phyloP scores from a whole-genome alignment of 768 basidiomycete species.

The Pleurotus pulmonarius region DNA sequence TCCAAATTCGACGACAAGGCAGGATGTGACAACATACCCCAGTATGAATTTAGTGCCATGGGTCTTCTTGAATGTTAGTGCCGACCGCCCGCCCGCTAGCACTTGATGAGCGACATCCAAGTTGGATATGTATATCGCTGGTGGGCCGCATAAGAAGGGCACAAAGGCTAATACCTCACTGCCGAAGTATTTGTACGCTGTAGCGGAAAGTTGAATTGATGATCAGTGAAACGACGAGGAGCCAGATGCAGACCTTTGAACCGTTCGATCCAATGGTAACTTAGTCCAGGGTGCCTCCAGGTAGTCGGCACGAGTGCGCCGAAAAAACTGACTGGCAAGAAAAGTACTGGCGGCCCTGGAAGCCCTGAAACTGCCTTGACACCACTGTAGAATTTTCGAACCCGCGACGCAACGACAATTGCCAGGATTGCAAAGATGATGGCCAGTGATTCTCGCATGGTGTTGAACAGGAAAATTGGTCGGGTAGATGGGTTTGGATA shows the following conservation, averaged over 20 bases:
- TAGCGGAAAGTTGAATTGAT: neutral
- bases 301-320: constrained; percentile 32
- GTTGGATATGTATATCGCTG: constrained; percentile 39
- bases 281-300: constrained; percentile 40
- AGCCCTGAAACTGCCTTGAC: constrained; percentile 5
- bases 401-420: no score
- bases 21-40: constrained; percentile 21
- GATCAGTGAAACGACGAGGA: neutral
- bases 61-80: constrained; percentile 36
- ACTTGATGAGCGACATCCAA: constrained; percentile 45
- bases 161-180: constrained; percentile 38
- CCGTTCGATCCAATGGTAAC: constrained; percentile 33
- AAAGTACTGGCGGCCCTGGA: constrained; percentile 37
- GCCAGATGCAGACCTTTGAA: constrained; percentile 22
- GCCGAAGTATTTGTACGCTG: constrained; percentile 32
- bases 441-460: no score
- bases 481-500: no score
- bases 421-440: no score
- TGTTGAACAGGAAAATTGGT: no score
- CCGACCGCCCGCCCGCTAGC: constrained; percentile 31
- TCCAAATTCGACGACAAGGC: no score
- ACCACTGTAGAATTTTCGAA: no score
- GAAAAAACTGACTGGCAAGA: constrained; percentile 34
- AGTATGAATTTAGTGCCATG: constrained; percentile 23
- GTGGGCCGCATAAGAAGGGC: constrained; percentile 31